Evolutionary conservation across 192 early-diverging fungal species (phyloP), one percentile per base, ranked within the genome.

Genomic region (Geranomyces michiganensis): DNA sequence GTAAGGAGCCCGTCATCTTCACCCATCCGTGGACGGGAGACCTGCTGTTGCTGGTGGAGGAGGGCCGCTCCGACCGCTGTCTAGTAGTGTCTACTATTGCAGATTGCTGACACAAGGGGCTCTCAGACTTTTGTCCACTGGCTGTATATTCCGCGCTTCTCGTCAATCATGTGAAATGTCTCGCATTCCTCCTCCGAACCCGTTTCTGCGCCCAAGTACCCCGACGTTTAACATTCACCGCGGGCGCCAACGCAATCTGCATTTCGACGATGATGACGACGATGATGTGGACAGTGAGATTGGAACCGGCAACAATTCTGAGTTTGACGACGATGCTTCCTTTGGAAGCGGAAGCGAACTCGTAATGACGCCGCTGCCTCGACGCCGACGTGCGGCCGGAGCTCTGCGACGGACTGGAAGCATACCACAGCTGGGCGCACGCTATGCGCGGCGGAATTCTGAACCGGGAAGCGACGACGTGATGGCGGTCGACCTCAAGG

Each of bases 221-320:
- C 58, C 58, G 27, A 60, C 58, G 8, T 60, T 60, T 32, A 60
- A 19, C 15, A 60, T 29, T 8, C 31, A 60, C 58, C 58, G 58
- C 17, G 58, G 58, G 2, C 51, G 51, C 4, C 51, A 26, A 26
- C 51, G 24, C 24, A 24, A n/a, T 15, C 51, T 17, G 19, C 19
- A 26, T n/a, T 26, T 53, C 15, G 51, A 53, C 51, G 51, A 53
- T 26, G 51, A 53, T 17, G 51, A 53, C 15, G 51, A 53, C 51
- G 51, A 53, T 17, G 51, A 53, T 7, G 36, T 41, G 4, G 51
- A 53, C 51, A 53, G 51, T 53, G n/a, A 26, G 15, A 26, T 9
- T 10, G 36, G 36, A 3, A 41, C 10, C 5, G 36, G 36, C 36
- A 55, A 55, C 51, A 27, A 55, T 14, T n/a, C 19, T 27, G 19